phyloP scores from a whole-genome alignment of 805 yeast genomes.

The Maudiozyma turicensis region DNA sequence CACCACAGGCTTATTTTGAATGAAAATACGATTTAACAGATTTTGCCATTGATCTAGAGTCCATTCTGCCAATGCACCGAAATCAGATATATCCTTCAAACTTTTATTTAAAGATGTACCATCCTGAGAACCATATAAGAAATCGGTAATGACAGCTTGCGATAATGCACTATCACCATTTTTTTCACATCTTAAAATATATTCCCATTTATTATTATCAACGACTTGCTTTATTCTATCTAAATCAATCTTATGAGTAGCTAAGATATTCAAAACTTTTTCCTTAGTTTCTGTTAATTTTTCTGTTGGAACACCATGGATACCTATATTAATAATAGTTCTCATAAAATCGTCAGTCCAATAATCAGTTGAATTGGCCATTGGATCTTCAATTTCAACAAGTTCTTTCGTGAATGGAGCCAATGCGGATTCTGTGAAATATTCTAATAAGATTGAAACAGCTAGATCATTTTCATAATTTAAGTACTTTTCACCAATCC shows the following conservation, averaged over 20 bases:
- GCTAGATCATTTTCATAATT: slow-evolving; percentile 54
- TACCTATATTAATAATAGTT: slow-evolving; percentile 44
- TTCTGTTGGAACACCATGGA: slow-evolving; percentile 71
- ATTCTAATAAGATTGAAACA: slow-evolving; percentile 57
- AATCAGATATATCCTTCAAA: slow-evolving; percentile 49
- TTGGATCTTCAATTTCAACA: slow-evolving; percentile 75
- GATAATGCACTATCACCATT: slow-evolving; percentile 48
- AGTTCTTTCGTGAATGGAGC: slow-evolving; percentile 62
- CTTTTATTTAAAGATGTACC: slow-evolving; percentile 50
- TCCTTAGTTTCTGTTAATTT: slow-evolving; percentile 44
- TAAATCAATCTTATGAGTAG: slow-evolving; percentile 55
- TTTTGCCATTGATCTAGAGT: slow-evolving; percentile 54
- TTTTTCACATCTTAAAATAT: slow-evolving; percentile 51
- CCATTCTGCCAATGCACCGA: slow-evolving; percentile 47
- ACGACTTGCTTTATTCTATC: slow-evolving; percentile 57
- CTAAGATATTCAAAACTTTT: slow-evolving; percentile 41
- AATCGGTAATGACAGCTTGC: slow-evolving; percentile 63
- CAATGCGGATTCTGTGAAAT: slow-evolving; percentile 67
- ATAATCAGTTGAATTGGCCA: slow-evolving; percentile 60
- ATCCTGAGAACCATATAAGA: slow-evolving; percentile 62
- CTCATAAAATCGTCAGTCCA: slow-evolving; percentile 66
- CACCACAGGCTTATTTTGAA: slow-evolving; percentile 53
- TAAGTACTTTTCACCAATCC: slow-evolving; percentile 68
- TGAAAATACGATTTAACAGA: slow-evolving; percentile 42
- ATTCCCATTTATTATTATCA: slow-evolving; percentile 53